Evolutionary conservation across 2,329 filamentous ascomycete species (phyloP).

Genomic region (Leptoxyphium fumago): DNA sequence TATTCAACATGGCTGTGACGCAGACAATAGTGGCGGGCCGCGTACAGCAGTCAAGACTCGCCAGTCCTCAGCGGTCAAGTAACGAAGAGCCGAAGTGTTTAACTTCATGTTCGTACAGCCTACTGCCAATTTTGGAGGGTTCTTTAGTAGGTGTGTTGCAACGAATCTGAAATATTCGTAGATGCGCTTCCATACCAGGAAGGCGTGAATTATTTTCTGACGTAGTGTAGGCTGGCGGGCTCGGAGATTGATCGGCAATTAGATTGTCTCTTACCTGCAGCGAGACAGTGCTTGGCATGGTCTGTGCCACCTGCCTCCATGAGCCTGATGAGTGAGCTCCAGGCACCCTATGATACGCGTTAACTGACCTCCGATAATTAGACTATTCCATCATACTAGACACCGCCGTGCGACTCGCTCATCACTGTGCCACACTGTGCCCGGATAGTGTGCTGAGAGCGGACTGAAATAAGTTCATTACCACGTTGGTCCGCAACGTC

Average conservation of each 20-base stretch:
- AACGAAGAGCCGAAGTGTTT: conserved; percentile 83
- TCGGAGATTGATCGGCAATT: background rate
- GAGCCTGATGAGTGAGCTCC: background rate
- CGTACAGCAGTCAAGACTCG: conserved; percentile 79
- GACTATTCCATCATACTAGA: background rate
- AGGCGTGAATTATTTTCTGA: background rate
- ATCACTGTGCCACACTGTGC: too few relatives aligned
- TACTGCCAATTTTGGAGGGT: background rate
- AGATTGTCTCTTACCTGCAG: too few relatives aligned
- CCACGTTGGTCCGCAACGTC: too few relatives aligned
- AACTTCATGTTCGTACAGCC: conserved; percentile 58
- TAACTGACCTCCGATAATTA: background rate
- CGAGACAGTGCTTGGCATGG: too few relatives aligned
- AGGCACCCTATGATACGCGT: background rate
- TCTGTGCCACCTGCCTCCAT: too few relatives aligned
- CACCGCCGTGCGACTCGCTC: too few relatives aligned
- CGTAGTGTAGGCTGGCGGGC: background rate
- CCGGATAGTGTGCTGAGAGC: too few relatives aligned
- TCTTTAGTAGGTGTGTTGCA: background rate
- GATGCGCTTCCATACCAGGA: too few relatives aligned
- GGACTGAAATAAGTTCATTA: too few relatives aligned
- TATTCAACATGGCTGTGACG: background rate
- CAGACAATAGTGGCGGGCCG: conserved; percentile 9
- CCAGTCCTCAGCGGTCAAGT: conserved; percentile 89
- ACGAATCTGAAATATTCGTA: background rate